Base-by-base conservation (phyloP, 306 rosid species). In the Trifolium repens region DNA sequence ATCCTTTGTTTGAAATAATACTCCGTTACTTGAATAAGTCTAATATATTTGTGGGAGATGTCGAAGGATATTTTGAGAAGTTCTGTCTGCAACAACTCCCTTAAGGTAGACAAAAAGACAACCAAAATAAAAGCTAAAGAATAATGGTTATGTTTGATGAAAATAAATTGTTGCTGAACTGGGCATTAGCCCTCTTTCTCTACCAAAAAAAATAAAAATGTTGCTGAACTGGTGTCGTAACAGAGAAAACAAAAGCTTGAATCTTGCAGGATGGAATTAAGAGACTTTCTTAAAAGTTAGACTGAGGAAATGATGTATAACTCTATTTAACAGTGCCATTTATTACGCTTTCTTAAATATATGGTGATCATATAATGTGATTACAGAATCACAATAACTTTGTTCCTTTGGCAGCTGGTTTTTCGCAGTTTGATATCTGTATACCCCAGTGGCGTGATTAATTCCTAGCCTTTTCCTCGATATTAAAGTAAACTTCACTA, bases 101-200 rank as follows among this genome's bases (percentile, higher is more conserved):
- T 78, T 49, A 11, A 10, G 47, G 55, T 67, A 42, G 52, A 47
- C 9, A 19, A 73, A 46, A 43, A 67, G 37, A 22, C 52, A 44
- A 22, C 27, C 15, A 24, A 54, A 7, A 10, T 13, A 58, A 42
- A 72, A 32, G 30, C 71, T 57, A 34, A 65, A 39, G 42, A 39
- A 7, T 39, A 39, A 46, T 10, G 16, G 32, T 24, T 54, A 43
- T 22, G 55, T 53, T 46, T 6, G 79, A 73, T 9, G 22, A 44
- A 34, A 34, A 24, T 19, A 22, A 37, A 37, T 80, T 59, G 59
- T 17, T 47, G 42, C 71, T 47, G 27, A 78, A 50, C 55, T 50
- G 55, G 19, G n/a, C n/a, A n/a, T n/a, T n/a, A n/a, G n/a, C n/a
- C n/a, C n/a, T n/a, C n/a, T n/a, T n/a, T n/a, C n/a, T n/a, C n/a